Base-by-base conservation (phyloP, 2,329 filamentous ascomycete genomes). In the Xylariaceae sp. region DNA sequence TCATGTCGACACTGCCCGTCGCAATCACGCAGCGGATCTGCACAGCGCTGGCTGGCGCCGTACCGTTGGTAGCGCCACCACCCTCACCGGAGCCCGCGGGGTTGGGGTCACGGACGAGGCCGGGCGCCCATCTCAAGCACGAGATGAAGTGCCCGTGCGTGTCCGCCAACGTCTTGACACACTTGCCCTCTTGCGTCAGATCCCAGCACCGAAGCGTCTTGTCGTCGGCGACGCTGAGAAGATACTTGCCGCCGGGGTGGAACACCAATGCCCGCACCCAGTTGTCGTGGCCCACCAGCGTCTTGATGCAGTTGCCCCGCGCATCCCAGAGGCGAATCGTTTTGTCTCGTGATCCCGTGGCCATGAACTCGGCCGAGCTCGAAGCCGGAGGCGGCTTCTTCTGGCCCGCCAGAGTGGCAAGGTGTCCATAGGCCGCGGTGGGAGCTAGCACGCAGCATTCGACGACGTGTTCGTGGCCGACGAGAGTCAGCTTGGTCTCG, bases 191-290 rank as follows among this genome's bases (percentile, higher is more conserved):
- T 66, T 97, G 92, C 22, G 81, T 80, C 22, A 97, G 74, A 71
- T 97, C 92, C 92, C 92, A 97, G 73, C 91, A 96, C 48, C 91
- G 80, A 52, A 97, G 77, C 5, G 89, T 91, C 73, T 94, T 95
- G 72, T 97, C 92, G 66, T 97, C 92, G 14, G 86, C 81, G 17
- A 87, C 89, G 6, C 86, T 91, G 6, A 97, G 72, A 1, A 97
- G 77, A 62, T 94, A 96, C 69, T 92, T 95, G 39, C 92, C 92
- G 9, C 89, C 88, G 0, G 92, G 92, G 62, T 96, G 92, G 67
- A 96, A 97, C 10, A 90, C 83, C 6, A 96, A 70, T 1, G 81
- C 87, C 31, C 90, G 83, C 9, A 97, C 83, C 92, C 92, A 97
- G 66, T 96, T 96, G 67, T 96, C 91, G 66, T 96, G 92, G 1